A percentile compares a stretch with the other conserved stretches of the same genome.
These are phyloP conservation scores for Apiospora phragmitis DNA, from an alignment of 2,329 filamentous ascomycete species.

Conservation along the genomic window DNA sequence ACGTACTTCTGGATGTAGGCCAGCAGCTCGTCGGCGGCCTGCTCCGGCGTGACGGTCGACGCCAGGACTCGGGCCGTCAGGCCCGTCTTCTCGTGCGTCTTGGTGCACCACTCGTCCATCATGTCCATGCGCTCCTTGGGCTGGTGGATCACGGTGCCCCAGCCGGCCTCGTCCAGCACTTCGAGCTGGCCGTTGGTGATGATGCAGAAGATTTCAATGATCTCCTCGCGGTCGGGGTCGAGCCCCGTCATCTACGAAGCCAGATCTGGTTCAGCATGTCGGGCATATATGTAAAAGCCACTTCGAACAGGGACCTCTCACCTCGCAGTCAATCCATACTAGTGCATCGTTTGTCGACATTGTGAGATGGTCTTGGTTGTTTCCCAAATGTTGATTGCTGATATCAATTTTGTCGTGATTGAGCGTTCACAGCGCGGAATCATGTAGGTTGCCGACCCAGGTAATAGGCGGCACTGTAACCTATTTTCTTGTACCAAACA, in stretches of 20 bases:
- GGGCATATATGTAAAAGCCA: not conserved
- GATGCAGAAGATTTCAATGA: conserved; percentile 90
- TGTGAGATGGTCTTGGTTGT: conserved; percentile 39
- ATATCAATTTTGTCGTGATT: not conserved
- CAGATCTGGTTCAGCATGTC: not conserved
- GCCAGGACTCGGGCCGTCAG: conserved; percentile 74
- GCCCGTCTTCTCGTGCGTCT: conserved; percentile 78
- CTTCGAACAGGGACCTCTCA: conserved; percentile 24
- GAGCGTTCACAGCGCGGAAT: not conserved
- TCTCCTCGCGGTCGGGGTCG: conserved; percentile 74
- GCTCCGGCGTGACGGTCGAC: conserved; percentile 69
- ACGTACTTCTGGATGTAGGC: conserved; percentile 75
- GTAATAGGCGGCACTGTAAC: not conserved
- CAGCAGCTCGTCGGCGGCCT: conserved; percentile 73
- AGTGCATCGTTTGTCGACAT: conserved; percentile 19
- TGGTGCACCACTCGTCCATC: conserved; percentile 89
- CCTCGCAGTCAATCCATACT: conserved; percentile 45
- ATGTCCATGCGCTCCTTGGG: conserved; percentile 66
- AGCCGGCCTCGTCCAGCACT: conserved; percentile 74
- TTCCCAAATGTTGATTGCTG: conserved; percentile 15
- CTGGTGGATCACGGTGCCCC: conserved; percentile 78
- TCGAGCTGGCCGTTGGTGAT: conserved; percentile 81
- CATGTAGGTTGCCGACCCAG: not conserved
- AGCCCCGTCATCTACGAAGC: conserved; percentile 84
- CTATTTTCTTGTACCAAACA: not conserved